Evolutionary conservation across 139 green algal genomes (phyloP), one percentile per base, ranked within the genome.

Genomic region (Astrephomene gubernaculifera): DNA sequence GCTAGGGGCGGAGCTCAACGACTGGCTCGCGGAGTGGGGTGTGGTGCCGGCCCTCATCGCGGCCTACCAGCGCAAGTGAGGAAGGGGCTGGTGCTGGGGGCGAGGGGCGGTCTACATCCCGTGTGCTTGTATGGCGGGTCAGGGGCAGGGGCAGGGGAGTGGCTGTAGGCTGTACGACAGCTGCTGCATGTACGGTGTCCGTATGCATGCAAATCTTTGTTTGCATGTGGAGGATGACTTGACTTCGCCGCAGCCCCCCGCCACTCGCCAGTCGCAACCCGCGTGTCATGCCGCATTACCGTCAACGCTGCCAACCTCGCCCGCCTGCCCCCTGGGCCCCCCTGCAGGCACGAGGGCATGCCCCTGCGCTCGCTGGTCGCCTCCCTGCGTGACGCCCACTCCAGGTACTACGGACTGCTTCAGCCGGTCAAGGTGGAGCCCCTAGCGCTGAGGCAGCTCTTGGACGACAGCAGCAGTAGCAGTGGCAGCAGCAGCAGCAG

Each of bases 1-100:
- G 35, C 45, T 71, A 1, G 86, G 61, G 9, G 53, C 53, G 0
- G 1, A n/a, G 31, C 43, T 90, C 8, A 90, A 90, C 63, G 71
- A 89, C 29, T n/a, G 39, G 36, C 44, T 87, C 49, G 61, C 49
- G 35, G 60, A 79, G 61, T 70, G 67, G 63, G 86, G 69, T 4
- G 45, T 90, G 72, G 79, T 79, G 61, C 86, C 86, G 24, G 79
- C 79, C 6, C 27, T 90, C 2, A 64, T 90, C 36, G 86, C 68
- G 4, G 78, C 57, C 21, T 41, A 70, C 74, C 76, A 81, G 43
- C 39, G n/a, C 25, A 82, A 53, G 76, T 88, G 65, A 35, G 71
- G 27, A 2, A 39, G 4, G 6, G 63, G 22, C 29, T 45, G 8
- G 64, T 71, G 64, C 43, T 38, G 33, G 10, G 60, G n/a, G n/a